A percentile compares a stretch with the other conserved stretches of the same genome.
phyloP scores from a whole-genome alignment of 2,329 filamentous ascomycete species.

The Metarhizium sp. region DNA sequence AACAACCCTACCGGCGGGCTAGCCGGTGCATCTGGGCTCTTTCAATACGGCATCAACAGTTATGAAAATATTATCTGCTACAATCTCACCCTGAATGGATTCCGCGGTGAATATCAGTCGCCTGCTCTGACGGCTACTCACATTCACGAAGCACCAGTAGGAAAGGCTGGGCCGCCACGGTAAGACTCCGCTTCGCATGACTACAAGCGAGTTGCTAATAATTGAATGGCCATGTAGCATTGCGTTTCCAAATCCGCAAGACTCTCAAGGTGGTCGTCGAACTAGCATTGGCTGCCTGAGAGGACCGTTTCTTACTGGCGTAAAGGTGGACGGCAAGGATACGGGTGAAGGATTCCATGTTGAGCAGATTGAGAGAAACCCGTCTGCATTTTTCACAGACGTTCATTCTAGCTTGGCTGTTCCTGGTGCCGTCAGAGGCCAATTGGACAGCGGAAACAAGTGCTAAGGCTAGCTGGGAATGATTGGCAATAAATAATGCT shows the following conservation, averaged over 20 bases:
- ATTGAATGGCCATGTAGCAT: conserved; percentile 17
- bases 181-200: conserved; percentile 9
- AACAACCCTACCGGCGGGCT: conserved; percentile 26
- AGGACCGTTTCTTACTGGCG: conserved; percentile 25
- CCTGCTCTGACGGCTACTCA: conserved; percentile 43
- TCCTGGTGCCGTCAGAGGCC: conserved; percentile 42
- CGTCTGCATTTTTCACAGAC: conserved; percentile 41
- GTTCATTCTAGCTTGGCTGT: conserved; percentile 38
- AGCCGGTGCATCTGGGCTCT: conserved; percentile 34
- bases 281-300: conserved; percentile 31
- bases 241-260: conserved; percentile 38
- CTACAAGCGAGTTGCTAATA: too few species aligned
- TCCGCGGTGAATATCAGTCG: conserved; percentile 40
- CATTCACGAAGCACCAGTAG: conserved; percentile 39
- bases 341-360: conserved; percentile 37
- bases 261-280: conserved; percentile 21
- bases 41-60: conserved; percentile 44
- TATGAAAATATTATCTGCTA: conserved; percentile 32
- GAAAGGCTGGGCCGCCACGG: conserved; percentile 39
- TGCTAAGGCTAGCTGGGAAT: conserved; percentile 12
- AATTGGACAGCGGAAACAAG: conserved; percentile 34
- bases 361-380: conserved; percentile 39
- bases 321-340: conserved; percentile 18
- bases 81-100: conserved; percentile 40
- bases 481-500: too few species aligned